Base-by-base conservation (phyloP, 2,329 filamentous ascomycete genomes). In the Balansia obtecta region DNA sequence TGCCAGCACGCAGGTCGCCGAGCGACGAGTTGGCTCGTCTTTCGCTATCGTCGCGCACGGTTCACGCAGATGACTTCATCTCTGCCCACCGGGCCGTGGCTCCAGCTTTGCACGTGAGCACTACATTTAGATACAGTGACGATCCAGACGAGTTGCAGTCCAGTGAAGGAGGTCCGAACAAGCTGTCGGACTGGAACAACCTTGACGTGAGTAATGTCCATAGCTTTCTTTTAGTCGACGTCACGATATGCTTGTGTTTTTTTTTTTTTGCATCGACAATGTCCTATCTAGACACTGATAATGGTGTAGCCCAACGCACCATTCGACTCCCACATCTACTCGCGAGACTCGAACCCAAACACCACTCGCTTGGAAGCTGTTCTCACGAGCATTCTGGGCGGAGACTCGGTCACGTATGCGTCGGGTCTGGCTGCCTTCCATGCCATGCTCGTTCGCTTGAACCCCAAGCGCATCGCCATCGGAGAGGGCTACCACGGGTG, bases 401-500 rank as follows among this genome's bases (percentile, higher is more conserved):
- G 77, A 5, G 84, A 83, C 2, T 69, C 77, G 1, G 63, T 96
- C 30, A 87, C 85, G 48, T 98, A 97, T 70, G 72, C 80, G 38
- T 94, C 87, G 3, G 93, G 93, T 4, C 79, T 97, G 20, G 79
- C 88, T 11, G 88, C 91, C 48, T 90, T 96, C 70, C 87, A 97
- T 66, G 90, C 88, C 33, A 72, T 94, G 52, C 76, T 97, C 2
- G 82, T 90, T n/a, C 81, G 82, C 61, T 70, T 95, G 9, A 89
- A 94, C 64, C 93, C 93, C 1, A 81, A 81, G 58, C 82, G 84
- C 52, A 80, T 97, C 50, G 85, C 88, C 57, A 88, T 97, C 56
- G 83, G 83, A 38, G 82, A 77, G 15, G 90, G 89, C 41, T 98
- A 97, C 69, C 93, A 97, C 70, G 93, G 93, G 59, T 95, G 88